A percentile compares a stretch with the other conserved stretches of the same genome.
Evolutionary conservation across 768 basidiomycete species (phyloP).

Genomic region (Rhizopogon vinicolor): DNA sequence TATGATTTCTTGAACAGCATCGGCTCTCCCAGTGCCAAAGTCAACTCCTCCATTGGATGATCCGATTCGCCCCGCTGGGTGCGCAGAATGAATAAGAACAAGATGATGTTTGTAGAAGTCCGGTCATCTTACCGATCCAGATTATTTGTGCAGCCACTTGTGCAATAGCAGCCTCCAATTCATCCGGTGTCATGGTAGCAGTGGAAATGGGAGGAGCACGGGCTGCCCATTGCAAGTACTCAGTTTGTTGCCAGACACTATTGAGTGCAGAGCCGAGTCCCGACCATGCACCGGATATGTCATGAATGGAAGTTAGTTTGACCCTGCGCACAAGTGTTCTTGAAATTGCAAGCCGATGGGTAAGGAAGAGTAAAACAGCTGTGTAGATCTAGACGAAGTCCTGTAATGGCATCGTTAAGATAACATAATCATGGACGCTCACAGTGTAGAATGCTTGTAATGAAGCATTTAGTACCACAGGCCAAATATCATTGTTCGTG

Average conservation of each 20-base stretch:
- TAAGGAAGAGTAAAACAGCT: background rate
- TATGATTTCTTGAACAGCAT: background rate
- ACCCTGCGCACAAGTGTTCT: background rate
- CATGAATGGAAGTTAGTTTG: background rate
- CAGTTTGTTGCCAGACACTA: background rate
- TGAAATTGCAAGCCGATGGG: background rate
- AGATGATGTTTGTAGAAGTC: background rate
- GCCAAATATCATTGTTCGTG: background rate
- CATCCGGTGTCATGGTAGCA: background rate
- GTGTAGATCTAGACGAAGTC: background rate
- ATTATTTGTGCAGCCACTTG: background rate
- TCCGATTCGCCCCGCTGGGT: background rate
- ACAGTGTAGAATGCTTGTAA: background rate
- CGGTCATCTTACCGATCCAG: background rate
- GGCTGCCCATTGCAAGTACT: too few species aligned
- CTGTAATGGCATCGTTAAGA: background rate
- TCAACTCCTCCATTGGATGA: background rate
- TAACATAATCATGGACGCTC: background rate
- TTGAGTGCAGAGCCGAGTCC: conserved; percentile 1
- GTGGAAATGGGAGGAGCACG: background rate
- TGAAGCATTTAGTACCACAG: background rate
- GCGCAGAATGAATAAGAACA: background rate
- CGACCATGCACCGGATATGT: conserved; percentile 2
- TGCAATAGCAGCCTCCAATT: background rate
- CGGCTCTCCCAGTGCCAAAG: background rate